These are phyloP conservation scores for Talaromyces amestolkiae DNA, from an alignment of 2,329 filamentous ascomycete species.

Conservation along the genomic window DNA sequence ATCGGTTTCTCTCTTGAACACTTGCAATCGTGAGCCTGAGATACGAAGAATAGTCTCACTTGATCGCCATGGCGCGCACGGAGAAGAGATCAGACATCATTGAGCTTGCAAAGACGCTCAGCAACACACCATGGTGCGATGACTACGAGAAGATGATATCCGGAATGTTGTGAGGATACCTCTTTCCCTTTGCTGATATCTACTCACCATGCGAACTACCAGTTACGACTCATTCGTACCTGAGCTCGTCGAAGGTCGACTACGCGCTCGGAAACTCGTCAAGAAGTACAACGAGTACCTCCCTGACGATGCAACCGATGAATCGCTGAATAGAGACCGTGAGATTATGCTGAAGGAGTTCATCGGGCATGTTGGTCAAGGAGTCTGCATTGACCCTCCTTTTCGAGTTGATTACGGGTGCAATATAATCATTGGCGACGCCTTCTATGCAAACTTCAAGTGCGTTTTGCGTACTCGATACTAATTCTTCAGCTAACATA, in stretches of 20 bases:
- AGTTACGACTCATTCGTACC: constrained; percentile 15
- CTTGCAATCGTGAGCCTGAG: background rate
- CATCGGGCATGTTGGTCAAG: constrained; percentile 19
- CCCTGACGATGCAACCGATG: constrained; percentile 11
- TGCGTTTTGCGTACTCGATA: background rate
- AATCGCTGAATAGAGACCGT: constrained; percentile 1
- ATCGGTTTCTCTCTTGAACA: background rate
- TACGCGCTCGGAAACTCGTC: constrained; percentile 12
- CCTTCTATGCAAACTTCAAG: constrained; percentile 25
- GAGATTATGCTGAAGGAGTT: constrained; percentile 17
- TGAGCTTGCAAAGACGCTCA: constrained; percentile 5
- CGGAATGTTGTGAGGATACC: constrained; percentile 9
- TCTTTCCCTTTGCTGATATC: background rate
- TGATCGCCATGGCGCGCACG: constrained; percentile 5
- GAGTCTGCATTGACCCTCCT: constrained; percentile 23
- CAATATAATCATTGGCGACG: constrained; percentile 23
- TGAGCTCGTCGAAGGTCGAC: constrained; percentile 10
- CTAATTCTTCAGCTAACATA: background rate
- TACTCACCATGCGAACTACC: background rate
- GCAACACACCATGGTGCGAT: constrained; percentile 10
- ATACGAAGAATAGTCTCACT: background rate
- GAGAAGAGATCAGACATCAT: constrained; percentile 5
- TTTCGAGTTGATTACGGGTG: constrained; percentile 27
- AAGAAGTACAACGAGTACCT: constrained; percentile 16
- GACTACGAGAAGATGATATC: constrained; percentile 18